Conservation (phyloP, 495 filamentous ascomycete species). For the Podospora bellae-mahoneyi region DNA sequence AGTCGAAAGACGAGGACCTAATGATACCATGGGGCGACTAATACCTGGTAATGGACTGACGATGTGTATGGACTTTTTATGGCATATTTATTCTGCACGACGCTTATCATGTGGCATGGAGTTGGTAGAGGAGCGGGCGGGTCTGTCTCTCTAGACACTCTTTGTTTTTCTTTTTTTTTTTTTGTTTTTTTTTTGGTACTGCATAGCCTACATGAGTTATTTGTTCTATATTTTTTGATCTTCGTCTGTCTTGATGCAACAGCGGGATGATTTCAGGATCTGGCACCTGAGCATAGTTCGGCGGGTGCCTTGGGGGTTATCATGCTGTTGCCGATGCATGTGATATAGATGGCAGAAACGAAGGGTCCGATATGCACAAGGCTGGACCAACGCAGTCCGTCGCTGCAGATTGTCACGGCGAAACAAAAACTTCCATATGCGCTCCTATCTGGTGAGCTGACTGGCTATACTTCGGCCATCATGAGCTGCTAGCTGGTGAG, state of each 20-base stretch:
- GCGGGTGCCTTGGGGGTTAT: too few relatives aligned
- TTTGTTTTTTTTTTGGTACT: not conserved
- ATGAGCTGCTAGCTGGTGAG: slow-evolving; percentile 13
- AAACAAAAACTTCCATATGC: not conserved
- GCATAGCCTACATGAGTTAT: slow-evolving; percentile 1
- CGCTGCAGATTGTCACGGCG: not conserved
- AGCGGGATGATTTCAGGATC: not conserved
- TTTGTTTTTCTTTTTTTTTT: not conserved
- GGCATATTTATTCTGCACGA: slow-evolving; percentile 3
- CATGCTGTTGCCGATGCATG: slow-evolving; percentile 1
- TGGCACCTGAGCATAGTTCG: not conserved
- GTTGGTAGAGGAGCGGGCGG: slow-evolving; percentile 15
- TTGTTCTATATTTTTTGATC: not conserved
- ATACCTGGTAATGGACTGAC: slow-evolving; percentile 2
- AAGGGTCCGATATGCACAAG: slow-evolving; percentile 1
- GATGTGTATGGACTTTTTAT: slow-evolving; percentile 2
- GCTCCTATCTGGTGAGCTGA: slow-evolving; percentile 1
- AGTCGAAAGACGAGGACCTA: slow-evolving; percentile 5
- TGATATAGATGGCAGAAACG: not conserved
- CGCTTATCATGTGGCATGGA: slow-evolving; percentile 11
- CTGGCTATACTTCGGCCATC: not conserved
- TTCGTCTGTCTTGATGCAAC: not conserved
- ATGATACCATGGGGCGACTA: slow-evolving; percentile 10
- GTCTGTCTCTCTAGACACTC: not conserved
- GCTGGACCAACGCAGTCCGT: not conserved